Percentiles rank a stretch among this genome's conserved stretches.
Evolutionary conservation across 192 early-diverging fungal genomes (phyloP).

Genomic region (Coemansia sp.): DNA sequence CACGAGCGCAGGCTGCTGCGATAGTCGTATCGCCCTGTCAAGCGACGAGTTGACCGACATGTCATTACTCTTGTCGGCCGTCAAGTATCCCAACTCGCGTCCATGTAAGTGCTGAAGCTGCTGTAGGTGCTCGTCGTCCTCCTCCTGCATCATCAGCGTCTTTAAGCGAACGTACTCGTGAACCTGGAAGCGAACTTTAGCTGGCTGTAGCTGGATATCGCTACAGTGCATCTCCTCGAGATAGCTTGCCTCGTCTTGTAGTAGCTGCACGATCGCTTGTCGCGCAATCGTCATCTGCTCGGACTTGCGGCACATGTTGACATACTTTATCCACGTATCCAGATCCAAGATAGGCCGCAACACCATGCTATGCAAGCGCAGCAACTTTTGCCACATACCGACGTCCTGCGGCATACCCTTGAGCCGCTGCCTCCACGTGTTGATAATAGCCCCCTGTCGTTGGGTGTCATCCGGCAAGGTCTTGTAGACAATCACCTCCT

Average conservation of each 20-base stretch:
- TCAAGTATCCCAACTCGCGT: neutral
- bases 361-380: slow-evolving; percentile 84
- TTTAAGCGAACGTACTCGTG: slow-evolving; percentile 20
- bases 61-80: neutral
- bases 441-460: slow-evolving; percentile 69
- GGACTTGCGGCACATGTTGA: slow-evolving; percentile 89
- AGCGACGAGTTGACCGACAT: neutral
- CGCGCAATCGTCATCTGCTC: slow-evolving; percentile 77
- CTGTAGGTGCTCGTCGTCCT: neutral
- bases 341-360: slow-evolving; percentile 87
- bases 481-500: slow-evolving; percentile 94
- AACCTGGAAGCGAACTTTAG: neutral
- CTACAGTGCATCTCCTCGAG: slow-evolving; percentile 23
- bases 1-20: slow-evolving; percentile 50
- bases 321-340: slow-evolving; percentile 95
- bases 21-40: slow-evolving; percentile 18
- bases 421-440: slow-evolving; percentile 84
- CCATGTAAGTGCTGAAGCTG: slow-evolving; percentile 3
- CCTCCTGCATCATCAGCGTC: slow-evolving; percentile 6
- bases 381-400: slow-evolving; percentile 91
- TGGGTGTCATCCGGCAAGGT: slow-evolving; percentile 75
- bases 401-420: slow-evolving; percentile 88
- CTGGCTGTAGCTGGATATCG: neutral
- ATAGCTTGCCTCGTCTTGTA: slow-evolving; percentile 63
- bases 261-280: slow-evolving; percentile 74